These are phyloP conservation scores for Lactarius sp. DNA, from an alignment of 768 basidiomycete species.

Conservation along the genomic window DNA sequence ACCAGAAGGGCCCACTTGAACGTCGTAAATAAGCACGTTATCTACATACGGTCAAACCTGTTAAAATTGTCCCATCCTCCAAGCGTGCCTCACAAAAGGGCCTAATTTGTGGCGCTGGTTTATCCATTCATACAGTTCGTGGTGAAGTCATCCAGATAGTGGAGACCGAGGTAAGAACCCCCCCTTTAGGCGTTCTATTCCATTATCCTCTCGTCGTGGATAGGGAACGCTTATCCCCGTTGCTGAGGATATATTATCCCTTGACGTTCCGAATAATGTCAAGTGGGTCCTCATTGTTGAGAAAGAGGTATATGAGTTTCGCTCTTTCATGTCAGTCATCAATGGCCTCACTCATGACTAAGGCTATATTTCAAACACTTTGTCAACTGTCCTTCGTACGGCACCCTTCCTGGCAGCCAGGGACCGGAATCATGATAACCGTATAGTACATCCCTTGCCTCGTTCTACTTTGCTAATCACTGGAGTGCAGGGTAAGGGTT, in stretches of 20 bases:
- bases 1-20: conserved; percentile 72
- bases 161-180: conserved; percentile 51
- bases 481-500: conserved; percentile 80
- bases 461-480: conserved; percentile 1
- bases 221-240: conserved; percentile 77
- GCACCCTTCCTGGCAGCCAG: conserved; percentile 43
- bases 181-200: not conserved
- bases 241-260: conserved; percentile 61
- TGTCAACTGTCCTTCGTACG: conserved; percentile 52
- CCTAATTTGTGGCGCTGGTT: conserved; percentile 64
- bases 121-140: conserved; percentile 52
- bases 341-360: conserved; percentile 33
- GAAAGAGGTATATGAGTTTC: conserved; percentile 65
- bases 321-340: too few species aligned
- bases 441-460: conserved; percentile 36
- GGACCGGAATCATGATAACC: conserved; percentile 73
- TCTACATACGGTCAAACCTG: conserved; percentile 8
- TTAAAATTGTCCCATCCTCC: not conserved
- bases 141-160: conserved; percentile 49
- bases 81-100: conserved; percentile 91
- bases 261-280: conserved; percentile 51
- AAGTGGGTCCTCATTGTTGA: conserved; percentile 86
- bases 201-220: not conserved
- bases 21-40: conserved; percentile 49
- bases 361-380: conserved; percentile 95